phyloP scores from a whole-genome alignment of 495 filamentous ascomycete genomes.

The Talaromyces thailandensis region DNA sequence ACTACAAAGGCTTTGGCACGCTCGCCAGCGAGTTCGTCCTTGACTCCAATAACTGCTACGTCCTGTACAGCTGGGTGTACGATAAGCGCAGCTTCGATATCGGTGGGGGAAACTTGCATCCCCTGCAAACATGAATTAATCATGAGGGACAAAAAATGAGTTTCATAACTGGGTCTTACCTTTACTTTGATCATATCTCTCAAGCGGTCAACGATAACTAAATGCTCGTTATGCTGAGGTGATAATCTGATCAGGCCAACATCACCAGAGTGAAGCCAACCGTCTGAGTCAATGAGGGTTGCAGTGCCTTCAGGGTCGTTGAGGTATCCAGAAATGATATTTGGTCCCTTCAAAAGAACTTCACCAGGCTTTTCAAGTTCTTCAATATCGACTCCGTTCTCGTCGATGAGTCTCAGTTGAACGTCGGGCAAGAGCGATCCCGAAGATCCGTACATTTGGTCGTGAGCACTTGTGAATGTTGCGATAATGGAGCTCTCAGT shows the following conservation, averaged over 20 bases:
- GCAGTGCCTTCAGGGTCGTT: conserved; percentile 80
- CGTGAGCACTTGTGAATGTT: conserved; percentile 50
- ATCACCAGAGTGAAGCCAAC: conserved; percentile 61
- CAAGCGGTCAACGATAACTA: conserved; percentile 66
- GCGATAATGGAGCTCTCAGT: conserved; percentile 77
- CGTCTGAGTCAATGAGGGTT: conserved; percentile 60
- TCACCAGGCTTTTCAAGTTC: conserved; percentile 72
- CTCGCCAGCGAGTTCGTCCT: conserved; percentile 57
- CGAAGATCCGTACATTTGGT: conserved; percentile 63
- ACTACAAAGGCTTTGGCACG: conserved; percentile 72
- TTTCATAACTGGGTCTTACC: conserved; percentile 20
- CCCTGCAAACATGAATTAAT: conserved; percentile 32
- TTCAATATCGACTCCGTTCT: conserved; percentile 66
- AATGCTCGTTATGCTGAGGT: conserved; percentile 55
- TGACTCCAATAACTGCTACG: conserved; percentile 63
- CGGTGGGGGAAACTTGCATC: conserved; percentile 70
- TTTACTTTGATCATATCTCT: conserved; percentile 81
- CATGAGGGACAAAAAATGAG: background rate
- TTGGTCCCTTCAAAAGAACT: conserved; percentile 64
- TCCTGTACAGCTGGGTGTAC: conserved; percentile 62
- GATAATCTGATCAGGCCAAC: conserved; percentile 54
- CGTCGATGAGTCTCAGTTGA: conserved; percentile 59
- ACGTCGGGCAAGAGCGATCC: conserved; percentile 61
- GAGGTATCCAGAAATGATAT: conserved; percentile 73
- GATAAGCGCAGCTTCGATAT: conserved; percentile 69